Conservation (phyloP, 805 yeast genomes). For the Debaryomyces hansenii region DNA sequence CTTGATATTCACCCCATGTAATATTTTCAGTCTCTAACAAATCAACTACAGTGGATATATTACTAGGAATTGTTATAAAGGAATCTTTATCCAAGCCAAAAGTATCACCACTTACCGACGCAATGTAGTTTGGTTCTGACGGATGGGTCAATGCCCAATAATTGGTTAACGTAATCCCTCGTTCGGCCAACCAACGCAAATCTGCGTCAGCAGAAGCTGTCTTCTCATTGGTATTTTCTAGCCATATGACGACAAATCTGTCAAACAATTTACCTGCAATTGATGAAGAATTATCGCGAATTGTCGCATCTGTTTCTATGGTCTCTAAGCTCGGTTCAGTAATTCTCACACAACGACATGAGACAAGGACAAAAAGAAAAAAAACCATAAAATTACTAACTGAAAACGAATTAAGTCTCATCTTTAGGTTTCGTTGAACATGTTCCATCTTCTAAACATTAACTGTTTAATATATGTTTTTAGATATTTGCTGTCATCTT, state of each 20-base stretch:
- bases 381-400: too few relatives aligned
- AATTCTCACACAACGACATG: too few relatives aligned
- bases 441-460: too few relatives aligned
- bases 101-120: conserved; percentile 53
- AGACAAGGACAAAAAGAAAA: too few relatives aligned
- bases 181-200: conserved; percentile 39
- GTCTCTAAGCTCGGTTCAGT: too few relatives aligned
- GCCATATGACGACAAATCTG: conserved; percentile 45
- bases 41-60: conserved; percentile 50
- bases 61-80: conserved; percentile 44
- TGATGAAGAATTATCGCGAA: conserved; percentile 19
- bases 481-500: too few relatives aligned
- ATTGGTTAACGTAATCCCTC: too few relatives aligned
- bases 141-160: too few relatives aligned
- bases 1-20: conserved; percentile 56
- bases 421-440: too few relatives aligned
- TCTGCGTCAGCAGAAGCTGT: conserved; percentile 49
- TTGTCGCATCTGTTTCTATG: too few relatives aligned
- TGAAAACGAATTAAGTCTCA: too few relatives aligned
- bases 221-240: conserved; percentile 53
- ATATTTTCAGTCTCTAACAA: conserved; percentile 46
- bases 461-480: too few relatives aligned
- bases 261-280: conserved; percentile 42
- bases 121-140: conserved; percentile 55
- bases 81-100: conserved; percentile 48